These are phyloP conservation scores for Strobilomyces dryophilus DNA, from an alignment of 768 basidiomycete genomes.

Conservation along the genomic window DNA sequence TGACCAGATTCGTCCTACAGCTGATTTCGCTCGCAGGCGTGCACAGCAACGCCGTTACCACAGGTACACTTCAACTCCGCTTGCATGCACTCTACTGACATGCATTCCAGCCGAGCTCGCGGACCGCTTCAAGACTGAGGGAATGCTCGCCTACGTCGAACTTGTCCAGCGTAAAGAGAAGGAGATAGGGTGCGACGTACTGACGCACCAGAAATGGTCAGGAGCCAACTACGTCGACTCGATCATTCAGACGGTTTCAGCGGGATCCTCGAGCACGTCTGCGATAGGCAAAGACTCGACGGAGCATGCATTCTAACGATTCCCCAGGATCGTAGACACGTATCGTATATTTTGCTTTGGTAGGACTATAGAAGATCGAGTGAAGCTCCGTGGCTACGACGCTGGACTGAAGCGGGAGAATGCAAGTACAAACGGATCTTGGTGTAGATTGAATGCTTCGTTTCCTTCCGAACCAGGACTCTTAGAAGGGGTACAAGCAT, in stretches of 20 bases:
- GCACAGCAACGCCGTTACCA: slow-evolving; percentile 76
- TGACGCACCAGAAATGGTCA: slow-evolving; percentile 96
- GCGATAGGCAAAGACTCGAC: slow-evolving; percentile 85
- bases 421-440: slow-evolving; percentile 9
- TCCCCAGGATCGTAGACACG: slow-evolving; percentile 1
- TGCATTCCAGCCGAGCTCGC: slow-evolving; percentile 65
- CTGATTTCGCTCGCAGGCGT: slow-evolving; percentile 88
- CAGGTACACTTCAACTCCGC: slow-evolving; percentile 44
- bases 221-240: slow-evolving; percentile 89
- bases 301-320: slow-evolving; percentile 69
- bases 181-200: slow-evolving; percentile 82
- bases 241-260: slow-evolving; percentile 78
- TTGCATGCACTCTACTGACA: slow-evolving; percentile 3
- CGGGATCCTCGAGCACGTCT: slow-evolving; percentile 85
- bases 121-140: slow-evolving; percentile 74
- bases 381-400: neutral
- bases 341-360: neutral
- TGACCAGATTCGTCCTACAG: slow-evolving; percentile 75
- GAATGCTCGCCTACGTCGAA: slow-evolving; percentile 91
- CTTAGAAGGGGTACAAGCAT: neutral
- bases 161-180: slow-evolving; percentile 86
- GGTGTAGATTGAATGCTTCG: slow-evolving; percentile 3
- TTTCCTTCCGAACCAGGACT: neutral
- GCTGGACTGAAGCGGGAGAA: slow-evolving; percentile 5
- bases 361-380: slow-evolving; percentile 2